Evolutionary conservation across 129 eudicot genomes (phyloP).

Genomic region (Flaveria ramosissima): DNA sequence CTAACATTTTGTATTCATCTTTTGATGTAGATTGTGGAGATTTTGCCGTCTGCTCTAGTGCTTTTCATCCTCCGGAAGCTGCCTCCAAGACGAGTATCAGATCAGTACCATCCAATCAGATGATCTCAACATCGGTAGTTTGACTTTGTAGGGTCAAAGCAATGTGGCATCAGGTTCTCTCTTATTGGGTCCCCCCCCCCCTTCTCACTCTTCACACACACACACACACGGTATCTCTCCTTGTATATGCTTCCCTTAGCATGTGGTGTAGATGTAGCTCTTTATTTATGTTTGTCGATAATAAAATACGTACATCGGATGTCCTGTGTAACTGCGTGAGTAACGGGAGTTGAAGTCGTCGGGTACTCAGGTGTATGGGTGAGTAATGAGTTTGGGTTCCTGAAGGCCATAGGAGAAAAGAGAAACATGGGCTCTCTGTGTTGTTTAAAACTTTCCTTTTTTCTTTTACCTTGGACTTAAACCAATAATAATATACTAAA

Average conservation of each 20-base stretch:
- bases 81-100: conserved; percentile 75
- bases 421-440: no score
- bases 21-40: conserved; percentile 61
- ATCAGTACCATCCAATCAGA: conserved; percentile 72
- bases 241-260: conserved; percentile 32
- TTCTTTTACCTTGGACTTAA: no score
- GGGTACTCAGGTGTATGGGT: conserved; percentile 2
- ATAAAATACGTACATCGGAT: conserved; percentile 21
- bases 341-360: conserved; percentile 1
- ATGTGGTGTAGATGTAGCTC: conserved; percentile 30
- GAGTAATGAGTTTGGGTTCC: no score
- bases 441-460: no score
- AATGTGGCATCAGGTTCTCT: conserved; percentile 22
- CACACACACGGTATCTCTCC: not conserved
- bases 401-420: no score
- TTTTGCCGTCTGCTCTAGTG: conserved; percentile 80
- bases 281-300: conserved; percentile 20
- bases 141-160: conserved; percentile 24
- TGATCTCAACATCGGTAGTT: conserved; percentile 25
- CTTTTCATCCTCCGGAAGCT: conserved; percentile 79
- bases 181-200: not conserved
- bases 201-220: not conserved
- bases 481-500: no score
- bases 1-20: no score
- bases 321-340: not conserved